phyloP scores from a whole-genome alignment of 1,139 yeast genomes.

The Barnettozyma hawaiiensis region DNA sequence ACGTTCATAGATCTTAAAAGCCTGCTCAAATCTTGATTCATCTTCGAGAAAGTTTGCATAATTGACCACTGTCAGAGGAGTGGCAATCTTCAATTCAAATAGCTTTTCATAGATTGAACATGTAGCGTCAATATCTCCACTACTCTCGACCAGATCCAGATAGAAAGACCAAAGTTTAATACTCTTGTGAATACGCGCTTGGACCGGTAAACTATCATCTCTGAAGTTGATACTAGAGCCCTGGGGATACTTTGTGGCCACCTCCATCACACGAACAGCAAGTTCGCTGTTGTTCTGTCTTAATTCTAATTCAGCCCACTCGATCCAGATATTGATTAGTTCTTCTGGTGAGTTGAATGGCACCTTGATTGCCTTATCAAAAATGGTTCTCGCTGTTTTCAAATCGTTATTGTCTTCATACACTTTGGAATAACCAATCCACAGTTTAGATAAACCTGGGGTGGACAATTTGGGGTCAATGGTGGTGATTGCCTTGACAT shows the following conservation, averaged over 20 bases:
- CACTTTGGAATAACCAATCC: slow-evolving; percentile 65
- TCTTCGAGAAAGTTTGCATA: slow-evolving; percentile 60
- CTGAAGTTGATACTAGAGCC: slow-evolving; percentile 16
- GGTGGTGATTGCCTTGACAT: slow-evolving; percentile 59
- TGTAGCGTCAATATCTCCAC: slow-evolving; percentile 37
- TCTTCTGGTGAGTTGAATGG: slow-evolving; percentile 62
- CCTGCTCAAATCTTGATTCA: slow-evolving; percentile 41
- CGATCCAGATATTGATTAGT: slow-evolving; percentile 59
- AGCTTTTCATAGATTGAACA: slow-evolving; percentile 52
- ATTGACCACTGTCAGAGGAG: slow-evolving; percentile 60
- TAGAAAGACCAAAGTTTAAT: slow-evolving; percentile 68
- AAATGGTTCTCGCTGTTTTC: slow-evolving; percentile 58
- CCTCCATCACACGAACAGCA: slow-evolving; percentile 49
- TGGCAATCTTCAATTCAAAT: slow-evolving; percentile 59
- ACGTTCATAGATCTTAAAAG: slow-evolving; percentile 61
- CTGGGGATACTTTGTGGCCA: slow-evolving; percentile 36
- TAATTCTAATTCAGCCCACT: slow-evolving; percentile 68
- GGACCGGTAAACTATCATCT: slow-evolving; percentile 43
- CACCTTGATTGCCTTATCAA: slow-evolving; percentile 63
- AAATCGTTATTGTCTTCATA: slow-evolving; percentile 54
- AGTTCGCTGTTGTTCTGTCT: slow-evolving; percentile 43
- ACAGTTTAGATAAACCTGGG: slow-evolving; percentile 44
- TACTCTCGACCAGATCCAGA: slow-evolving; percentile 66
- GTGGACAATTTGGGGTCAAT: slow-evolving; percentile 58
- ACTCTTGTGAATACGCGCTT: slow-evolving; percentile 55